Evolutionary conservation across 371 early-diverging fungal genomes (phyloP), one percentile per base, ranked within the genome.

Genomic region (Mortierella sp.): DNA sequence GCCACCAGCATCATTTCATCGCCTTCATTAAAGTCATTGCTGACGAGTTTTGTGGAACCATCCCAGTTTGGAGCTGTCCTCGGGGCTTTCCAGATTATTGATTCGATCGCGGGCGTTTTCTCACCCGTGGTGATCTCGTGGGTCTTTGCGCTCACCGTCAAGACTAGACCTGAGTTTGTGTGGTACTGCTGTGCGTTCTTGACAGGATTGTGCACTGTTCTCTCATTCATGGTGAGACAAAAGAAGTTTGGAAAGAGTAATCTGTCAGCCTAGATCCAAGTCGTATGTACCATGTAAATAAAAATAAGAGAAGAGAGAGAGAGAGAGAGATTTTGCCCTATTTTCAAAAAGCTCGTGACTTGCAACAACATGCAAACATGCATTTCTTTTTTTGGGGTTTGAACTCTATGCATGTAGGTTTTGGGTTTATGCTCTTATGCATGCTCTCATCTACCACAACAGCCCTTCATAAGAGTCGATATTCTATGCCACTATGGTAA

Each of bases 61-160:
- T 76, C 83, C 10, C 83, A 89, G 75, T 82, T 87, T 52, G 91
- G 88, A 4, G 86, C 87, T 21, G 63, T 86, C n/a, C 61, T 88
- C n/a, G 88, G 89, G 1, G 88, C 89, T 24, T 28, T 86, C 21
- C 86, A 87, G 13, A 83, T 86, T 13, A 47, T 88, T n/a, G 91
- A 90, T 50, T 70, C 89, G n/a, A 47, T 87, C 63, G 84, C 84
- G 24, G 76, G 89, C 66, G 84, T 84, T 72, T 76, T 72, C 10
- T 64, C 62, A 33, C 67, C 74, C 8, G 33, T 76, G 0, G 66
- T 83, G 43, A 69, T 77, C 62, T 70, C 70, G 6, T 59, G 72
- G 65, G 74, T 90, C 6, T 90, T 87, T 62, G 84, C 88, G 22
- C 67, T 76, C 7, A 85, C 88, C 1, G 89, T 89, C 4, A 47